Percentiles rank a stretch among this genome's conserved stretches.
Conservation (phyloP, 805 yeast species). For the Starmerella apis region DNA sequence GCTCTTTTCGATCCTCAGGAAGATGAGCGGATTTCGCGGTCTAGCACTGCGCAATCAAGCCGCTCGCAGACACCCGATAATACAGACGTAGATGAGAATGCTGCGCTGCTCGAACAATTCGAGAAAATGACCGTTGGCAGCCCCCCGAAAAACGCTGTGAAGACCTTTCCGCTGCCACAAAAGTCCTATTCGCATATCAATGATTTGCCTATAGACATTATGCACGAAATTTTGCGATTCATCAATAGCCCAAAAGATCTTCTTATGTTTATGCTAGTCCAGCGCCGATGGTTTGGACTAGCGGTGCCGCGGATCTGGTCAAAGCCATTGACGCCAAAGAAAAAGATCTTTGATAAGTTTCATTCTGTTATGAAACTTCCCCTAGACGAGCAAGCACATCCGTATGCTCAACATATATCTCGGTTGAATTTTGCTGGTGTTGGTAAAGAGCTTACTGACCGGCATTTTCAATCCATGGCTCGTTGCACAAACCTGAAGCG, state of each 20-base stretch:
- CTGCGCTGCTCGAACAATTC: neutral
- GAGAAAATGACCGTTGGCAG: neutral
- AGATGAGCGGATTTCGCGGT: constrained; percentile 3
- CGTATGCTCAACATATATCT: constrained; percentile 49
- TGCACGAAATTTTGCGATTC: constrained; percentile 23
- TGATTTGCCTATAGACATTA: constrained; percentile 39
- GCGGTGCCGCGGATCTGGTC: constrained; percentile 74
- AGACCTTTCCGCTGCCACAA: too few relatives aligned
- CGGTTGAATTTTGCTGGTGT: constrained; percentile 71
- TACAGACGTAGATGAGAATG: neutral
- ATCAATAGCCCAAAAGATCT: constrained; percentile 24
- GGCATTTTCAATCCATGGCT: constrained; percentile 48
- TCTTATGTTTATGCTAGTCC: constrained; percentile 46
- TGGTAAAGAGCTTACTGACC: constrained; percentile 56
- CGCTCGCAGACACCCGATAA: constrained; percentile 10
- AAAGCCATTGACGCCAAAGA: constrained; percentile 32
- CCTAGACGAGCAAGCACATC: constrained; percentile 30
- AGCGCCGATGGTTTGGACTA: constrained; percentile 72
- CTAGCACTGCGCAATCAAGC: constrained; percentile 9
- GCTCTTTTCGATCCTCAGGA: neutral
- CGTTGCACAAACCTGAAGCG: constrained; percentile 71
- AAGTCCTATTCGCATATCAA: constrained; percentile 13
- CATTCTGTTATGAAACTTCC: neutral
- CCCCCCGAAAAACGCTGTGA: neutral
- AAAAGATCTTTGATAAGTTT: neutral